These are phyloP conservation scores for Moniliella sp. DNA, from an alignment of 1,284 basidiomycete species.

Conservation along the genomic window DNA sequence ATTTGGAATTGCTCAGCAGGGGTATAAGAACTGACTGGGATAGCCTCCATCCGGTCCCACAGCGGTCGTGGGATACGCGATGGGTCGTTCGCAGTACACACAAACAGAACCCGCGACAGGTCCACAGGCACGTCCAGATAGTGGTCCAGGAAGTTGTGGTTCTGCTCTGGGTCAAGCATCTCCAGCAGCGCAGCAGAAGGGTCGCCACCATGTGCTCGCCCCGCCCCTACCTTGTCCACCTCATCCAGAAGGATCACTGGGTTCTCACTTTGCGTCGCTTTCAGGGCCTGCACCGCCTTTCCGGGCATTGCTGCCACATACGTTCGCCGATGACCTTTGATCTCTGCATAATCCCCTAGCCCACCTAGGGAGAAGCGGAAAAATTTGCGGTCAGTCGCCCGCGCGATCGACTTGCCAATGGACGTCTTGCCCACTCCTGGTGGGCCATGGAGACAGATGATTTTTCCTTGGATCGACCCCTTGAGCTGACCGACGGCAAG, in stretches of 20 bases:
- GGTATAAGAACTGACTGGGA: conserved; percentile 70
- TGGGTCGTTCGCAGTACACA: conserved; percentile 55
- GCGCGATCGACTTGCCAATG: conserved; percentile 65
- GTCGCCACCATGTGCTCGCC: conserved; percentile 85
- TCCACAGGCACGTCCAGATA: conserved; percentile 96
- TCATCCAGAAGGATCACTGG: conserved; percentile 80
- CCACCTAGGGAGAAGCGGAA: conserved; percentile 94
- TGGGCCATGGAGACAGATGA: conserved; percentile 83
- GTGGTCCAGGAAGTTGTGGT: conserved; percentile 82
- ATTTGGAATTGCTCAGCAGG: conserved; percentile 87
- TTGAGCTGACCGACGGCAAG: conserved; percentile 87
- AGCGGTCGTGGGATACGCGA: conserved; percentile 90
- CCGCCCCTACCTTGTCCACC: conserved; percentile 76
- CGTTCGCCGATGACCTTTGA: conserved; percentile 89
- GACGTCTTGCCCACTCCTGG: conserved; percentile 91
- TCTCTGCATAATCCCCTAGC: conserved; percentile 88
- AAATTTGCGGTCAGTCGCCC: conserved; percentile 67
- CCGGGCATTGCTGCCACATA: conserved; percentile 78
- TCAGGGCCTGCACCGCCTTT: conserved; percentile 90
- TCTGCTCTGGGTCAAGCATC: conserved; percentile 98
- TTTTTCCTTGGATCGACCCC: conserved; percentile 92
- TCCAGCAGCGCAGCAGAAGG: conserved; percentile 79
- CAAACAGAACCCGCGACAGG: conserved; percentile 81
- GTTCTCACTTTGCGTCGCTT: conserved; percentile 89
- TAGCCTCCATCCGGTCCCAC: conserved; percentile 71